Conservation (phyloP, 2,329 filamentous ascomycete species). For the Phaeosphaeriaceae sp. region DNA sequence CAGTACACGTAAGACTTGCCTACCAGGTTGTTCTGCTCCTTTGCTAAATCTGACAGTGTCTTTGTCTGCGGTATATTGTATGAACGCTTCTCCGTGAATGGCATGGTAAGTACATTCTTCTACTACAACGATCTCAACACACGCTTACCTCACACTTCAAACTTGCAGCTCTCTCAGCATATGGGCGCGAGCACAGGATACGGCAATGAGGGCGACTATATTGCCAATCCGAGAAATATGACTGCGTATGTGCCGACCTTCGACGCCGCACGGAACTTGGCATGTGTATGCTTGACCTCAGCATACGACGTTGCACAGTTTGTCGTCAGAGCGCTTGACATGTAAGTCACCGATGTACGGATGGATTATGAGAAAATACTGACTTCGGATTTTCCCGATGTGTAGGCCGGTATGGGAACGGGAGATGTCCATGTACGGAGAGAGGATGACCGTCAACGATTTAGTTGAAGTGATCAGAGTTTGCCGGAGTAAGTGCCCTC, state of each 20-base stretch:
- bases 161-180: constrained; percentile 52
- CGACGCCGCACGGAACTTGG: constrained; percentile 55
- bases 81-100: constrained; percentile 74
- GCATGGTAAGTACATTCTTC: constrained; percentile 51
- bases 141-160: background rate
- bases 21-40: too few species aligned
- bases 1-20: constrained; percentile 71
- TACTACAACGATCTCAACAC: background rate
- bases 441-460: constrained; percentile 66
- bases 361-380: background rate
- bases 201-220: constrained; percentile 66
- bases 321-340: constrained; percentile 71
- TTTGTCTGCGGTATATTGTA: constrained; percentile 72
- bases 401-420: constrained; percentile 64
- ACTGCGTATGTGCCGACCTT: constrained; percentile 66
- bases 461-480: constrained; percentile 61
- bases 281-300: constrained; percentile 69
- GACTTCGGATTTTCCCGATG: background rate
- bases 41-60: background rate
- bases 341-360: constrained; percentile 36
- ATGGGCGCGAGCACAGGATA: constrained; percentile 66
- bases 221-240: constrained; percentile 67
- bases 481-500: constrained; percentile 32
- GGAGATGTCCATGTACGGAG: constrained; percentile 74
- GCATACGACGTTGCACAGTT: constrained; percentile 74